Percentiles rank a stretch among this genome's conserved stretches.
Conservation (phyloP, 768 basidiomycete species). For the Naematelia encephala region DNA sequence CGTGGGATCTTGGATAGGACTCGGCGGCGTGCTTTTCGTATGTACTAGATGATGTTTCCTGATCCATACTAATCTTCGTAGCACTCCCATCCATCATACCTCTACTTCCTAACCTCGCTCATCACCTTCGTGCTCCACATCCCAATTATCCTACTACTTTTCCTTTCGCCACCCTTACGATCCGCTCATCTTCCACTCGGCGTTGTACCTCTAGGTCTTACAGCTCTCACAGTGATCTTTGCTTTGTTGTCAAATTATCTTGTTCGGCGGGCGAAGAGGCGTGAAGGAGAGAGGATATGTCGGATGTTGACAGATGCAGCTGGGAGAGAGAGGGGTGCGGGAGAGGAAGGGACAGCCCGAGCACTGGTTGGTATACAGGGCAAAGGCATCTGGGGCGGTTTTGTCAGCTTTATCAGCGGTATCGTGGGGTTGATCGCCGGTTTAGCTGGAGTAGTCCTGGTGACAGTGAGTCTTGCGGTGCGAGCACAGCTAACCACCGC, state of each 20-base stretch:
- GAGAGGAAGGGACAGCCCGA: conserved; percentile 38
- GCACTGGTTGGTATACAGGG: conserved; percentile 45
- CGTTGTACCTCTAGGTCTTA: conserved; percentile 36
- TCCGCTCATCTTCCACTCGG: conserved; percentile 39
- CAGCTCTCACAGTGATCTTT: conserved; percentile 35
- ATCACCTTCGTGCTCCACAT: conserved; percentile 39
- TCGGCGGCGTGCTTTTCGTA: conserved; percentile 46
- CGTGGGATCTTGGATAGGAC: conserved; percentile 46
- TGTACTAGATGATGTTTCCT: not conserved
- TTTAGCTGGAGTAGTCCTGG: conserved; percentile 36
- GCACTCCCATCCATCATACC: conserved; percentile 48
- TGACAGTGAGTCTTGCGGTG: conserved; percentile 37
- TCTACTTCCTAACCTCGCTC: conserved; percentile 48
- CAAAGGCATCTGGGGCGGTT: conserved; percentile 27
- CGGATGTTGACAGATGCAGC: conserved; percentile 43
- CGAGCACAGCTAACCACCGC: conserved; percentile 2
- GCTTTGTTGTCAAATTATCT: conserved; percentile 41
- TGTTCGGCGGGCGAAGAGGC: conserved; percentile 39
- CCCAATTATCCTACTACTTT: conserved; percentile 41
- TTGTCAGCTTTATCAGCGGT: conserved; percentile 31
- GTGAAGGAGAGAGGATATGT: conserved; percentile 39
- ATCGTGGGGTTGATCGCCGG: conserved; percentile 44
- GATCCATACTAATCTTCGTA: conserved; percentile 14
- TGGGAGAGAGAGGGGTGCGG: conserved; percentile 21
- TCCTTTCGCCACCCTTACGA: conserved; percentile 37